These are phyloP conservation scores for Dioscorea zingiberensis DNA, from an alignment of 106 monocot genomes.

Conservation along the genomic window DNA sequence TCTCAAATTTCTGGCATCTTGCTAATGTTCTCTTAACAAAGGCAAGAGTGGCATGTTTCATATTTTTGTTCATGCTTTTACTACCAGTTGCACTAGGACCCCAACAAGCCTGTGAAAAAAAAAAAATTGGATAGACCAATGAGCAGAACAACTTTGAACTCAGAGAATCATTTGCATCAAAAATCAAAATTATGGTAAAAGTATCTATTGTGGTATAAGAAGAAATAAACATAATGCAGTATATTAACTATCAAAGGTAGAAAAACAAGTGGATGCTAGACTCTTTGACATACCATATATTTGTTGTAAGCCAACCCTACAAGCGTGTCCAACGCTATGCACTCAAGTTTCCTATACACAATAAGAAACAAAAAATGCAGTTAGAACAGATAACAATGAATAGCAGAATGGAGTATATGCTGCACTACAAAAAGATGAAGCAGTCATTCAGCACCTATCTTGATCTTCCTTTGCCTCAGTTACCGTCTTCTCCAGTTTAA, in stretches of 20 bases:
- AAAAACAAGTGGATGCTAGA: too few relatives aligned
- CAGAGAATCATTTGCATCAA: too few relatives aligned
- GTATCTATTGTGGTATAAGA: too few relatives aligned
- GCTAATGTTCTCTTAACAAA: conserved; percentile 48
- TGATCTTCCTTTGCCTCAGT: conserved; percentile 29
- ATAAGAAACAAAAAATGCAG: too few relatives aligned
- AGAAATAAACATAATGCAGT: too few relatives aligned
- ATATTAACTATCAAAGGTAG: too few relatives aligned
- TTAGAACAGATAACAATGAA: too few relatives aligned
- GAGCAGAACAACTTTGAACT: too few relatives aligned
- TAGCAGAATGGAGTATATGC: too few relatives aligned
- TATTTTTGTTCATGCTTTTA: conserved; percentile 39
- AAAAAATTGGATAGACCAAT: too few relatives aligned
- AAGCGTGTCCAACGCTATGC: conserved; percentile 44
- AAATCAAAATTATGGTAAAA: too few relatives aligned
- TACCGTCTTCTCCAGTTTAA: conserved; percentile 33
- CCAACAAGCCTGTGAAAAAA: conserved; percentile 23
- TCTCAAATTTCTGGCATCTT: conserved; percentile 38
- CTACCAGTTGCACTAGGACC: conserved; percentile 32
- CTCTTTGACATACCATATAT: conserved; percentile 38
- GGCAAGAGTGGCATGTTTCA: conserved; percentile 30
- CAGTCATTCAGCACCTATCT: conserved; percentile 28
- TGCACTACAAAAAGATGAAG: too few relatives aligned
- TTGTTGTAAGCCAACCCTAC: conserved; percentile 42
- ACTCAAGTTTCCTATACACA: conserved; percentile 30